A percentile compares a stretch with the other conserved stretches of the same genome.
phyloP scores from a whole-genome alignment of 108 stramenopile genomes.

The Cyclostephanos invisitatus region DNA sequence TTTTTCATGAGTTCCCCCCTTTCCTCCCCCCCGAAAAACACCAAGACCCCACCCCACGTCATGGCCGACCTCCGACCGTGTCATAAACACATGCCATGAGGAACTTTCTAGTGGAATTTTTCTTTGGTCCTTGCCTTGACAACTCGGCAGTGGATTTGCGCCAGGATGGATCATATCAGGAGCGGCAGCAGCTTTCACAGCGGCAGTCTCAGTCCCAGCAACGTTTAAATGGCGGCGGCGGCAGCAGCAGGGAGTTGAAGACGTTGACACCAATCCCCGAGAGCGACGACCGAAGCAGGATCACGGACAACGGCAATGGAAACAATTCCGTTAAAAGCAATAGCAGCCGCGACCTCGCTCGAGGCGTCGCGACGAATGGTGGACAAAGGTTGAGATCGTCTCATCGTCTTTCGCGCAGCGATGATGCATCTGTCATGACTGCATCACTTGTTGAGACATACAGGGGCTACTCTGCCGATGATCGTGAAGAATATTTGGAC shows the following conservation, averaged over 20 bases:
- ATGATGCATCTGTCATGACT: constrained; percentile 33
- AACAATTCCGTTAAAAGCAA: not conserved
- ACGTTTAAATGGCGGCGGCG: not conserved
- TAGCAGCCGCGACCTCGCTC: not conserved
- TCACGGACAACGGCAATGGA: not conserved
- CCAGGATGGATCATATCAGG: not conserved
- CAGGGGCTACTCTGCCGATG: constrained; percentile 20
- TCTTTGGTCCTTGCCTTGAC: constrained; percentile 21
- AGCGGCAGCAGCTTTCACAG: not conserved
- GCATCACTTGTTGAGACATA: constrained; percentile 38
- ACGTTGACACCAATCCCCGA: not conserved
- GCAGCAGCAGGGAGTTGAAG: not conserved
- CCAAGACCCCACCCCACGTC: no score
- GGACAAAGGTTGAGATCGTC: not conserved
- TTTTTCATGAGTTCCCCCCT: no score
- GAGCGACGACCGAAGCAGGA: constrained; percentile 1
- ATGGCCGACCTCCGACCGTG: no score
- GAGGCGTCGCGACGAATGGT: not conserved
- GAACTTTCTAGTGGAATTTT: constrained; percentile 1
- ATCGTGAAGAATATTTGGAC: constrained; percentile 13
- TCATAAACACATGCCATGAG: not conserved
- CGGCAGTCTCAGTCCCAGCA: constrained; percentile 2
- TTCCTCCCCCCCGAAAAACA: no score
- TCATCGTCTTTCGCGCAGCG: constrained; percentile 9
- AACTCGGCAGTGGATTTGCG: constrained; percentile 14